Conservation (phyloP, 1,139 yeast genomes). For the Geotrichum restrictum region DNA sequence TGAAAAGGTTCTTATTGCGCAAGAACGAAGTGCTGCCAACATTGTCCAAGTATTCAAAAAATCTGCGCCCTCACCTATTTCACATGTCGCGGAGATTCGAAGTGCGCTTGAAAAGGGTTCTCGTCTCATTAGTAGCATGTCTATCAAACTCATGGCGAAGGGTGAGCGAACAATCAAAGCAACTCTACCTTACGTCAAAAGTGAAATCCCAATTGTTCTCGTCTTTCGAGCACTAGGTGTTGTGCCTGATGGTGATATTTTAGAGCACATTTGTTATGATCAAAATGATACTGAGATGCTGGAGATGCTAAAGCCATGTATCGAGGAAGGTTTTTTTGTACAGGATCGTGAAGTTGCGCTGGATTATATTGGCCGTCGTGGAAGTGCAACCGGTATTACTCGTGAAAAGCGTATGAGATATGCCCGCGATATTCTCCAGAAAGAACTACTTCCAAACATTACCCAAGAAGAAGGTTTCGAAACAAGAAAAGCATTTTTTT, state of each 20-base stretch:
- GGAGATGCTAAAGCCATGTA: slow-evolving; percentile 98
- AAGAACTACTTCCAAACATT: slow-evolving; percentile 93
- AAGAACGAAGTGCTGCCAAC: slow-evolving; percentile 96
- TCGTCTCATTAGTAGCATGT: slow-evolving; percentile 87
- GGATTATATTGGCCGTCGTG: slow-evolving; percentile 98
- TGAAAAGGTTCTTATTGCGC: slow-evolving; percentile 96
- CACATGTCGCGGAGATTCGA: slow-evolving; percentile 94
- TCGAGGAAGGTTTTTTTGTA: slow-evolving; percentile 96
- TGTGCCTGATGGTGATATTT: slow-evolving; percentile 97
- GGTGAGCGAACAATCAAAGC: slow-evolving; percentile 87
- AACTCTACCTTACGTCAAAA: slow-evolving; percentile 90
- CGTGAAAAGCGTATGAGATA: slow-evolving; percentile 97
- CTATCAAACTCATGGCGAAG: slow-evolving; percentile 85
- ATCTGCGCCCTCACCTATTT: slow-evolving; percentile 94
- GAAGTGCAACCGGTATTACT: slow-evolving; percentile 85
- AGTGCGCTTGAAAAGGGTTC: slow-evolving; percentile 97
- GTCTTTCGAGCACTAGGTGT: slow-evolving; percentile 97
- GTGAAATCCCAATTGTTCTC: slow-evolving; percentile 93
- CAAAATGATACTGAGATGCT: slow-evolving; percentile 99
- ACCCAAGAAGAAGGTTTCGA: slow-evolving; percentile 97
- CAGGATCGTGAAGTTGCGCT: slow-evolving; percentile 98
- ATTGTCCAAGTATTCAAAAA: slow-evolving; percentile 97
- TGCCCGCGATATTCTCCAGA: slow-evolving; percentile 92
- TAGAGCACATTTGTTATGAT: slow-evolving; percentile 97
- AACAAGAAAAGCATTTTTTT: slow-evolving; percentile 91